A percentile compares a stretch with the other conserved stretches of the same genome.
phyloP scores from a whole-genome alignment of 768 basidiomycete genomes.

The Lentinula sp. region DNA sequence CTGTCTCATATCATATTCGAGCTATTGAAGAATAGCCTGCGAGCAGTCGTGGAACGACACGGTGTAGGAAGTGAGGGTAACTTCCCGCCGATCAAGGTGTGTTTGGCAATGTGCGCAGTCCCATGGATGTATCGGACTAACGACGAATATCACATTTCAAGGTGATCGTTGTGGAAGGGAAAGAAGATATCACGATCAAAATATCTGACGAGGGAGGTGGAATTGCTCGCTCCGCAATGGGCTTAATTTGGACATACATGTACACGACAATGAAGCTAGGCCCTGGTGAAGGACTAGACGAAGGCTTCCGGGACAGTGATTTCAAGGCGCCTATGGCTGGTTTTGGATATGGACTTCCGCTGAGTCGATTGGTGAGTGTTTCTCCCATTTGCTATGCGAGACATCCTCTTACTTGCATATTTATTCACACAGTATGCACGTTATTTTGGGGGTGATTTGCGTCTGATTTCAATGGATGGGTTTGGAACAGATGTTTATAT shows the following conservation, averaged over 20 bases:
- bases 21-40: slow-evolving; percentile 93
- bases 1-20: slow-evolving; percentile 97
- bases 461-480: slow-evolving; percentile 98
- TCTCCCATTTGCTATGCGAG: neutral
- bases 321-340: slow-evolving; percentile 99
- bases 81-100: slow-evolving; percentile 79
- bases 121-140: neutral
- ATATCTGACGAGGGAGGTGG: slow-evolving; percentile 97
- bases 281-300: slow-evolving; percentile 61
- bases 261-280: slow-evolving; percentile 79
- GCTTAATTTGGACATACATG: slow-evolving; percentile 97
- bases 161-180: slow-evolving; percentile 93
- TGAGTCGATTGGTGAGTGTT: slow-evolving; percentile 76
- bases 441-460: slow-evolving; percentile 91
- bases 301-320: slow-evolving; percentile 78
- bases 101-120: neutral
- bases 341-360: slow-evolving; percentile 88
- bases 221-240: slow-evolving; percentile 81
- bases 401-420: too few species aligned
- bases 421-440: slow-evolving; percentile 65
- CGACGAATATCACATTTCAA: neutral
- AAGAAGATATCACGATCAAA: slow-evolving; percentile 98
- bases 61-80: slow-evolving; percentile 63
- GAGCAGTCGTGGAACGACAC: slow-evolving; percentile 91
- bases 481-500: slow-evolving; percentile 94